Evolutionary conservation across 2,329 filamentous ascomycete genomes (phyloP).

Genomic region (Aspergillus hiratsukae): DNA sequence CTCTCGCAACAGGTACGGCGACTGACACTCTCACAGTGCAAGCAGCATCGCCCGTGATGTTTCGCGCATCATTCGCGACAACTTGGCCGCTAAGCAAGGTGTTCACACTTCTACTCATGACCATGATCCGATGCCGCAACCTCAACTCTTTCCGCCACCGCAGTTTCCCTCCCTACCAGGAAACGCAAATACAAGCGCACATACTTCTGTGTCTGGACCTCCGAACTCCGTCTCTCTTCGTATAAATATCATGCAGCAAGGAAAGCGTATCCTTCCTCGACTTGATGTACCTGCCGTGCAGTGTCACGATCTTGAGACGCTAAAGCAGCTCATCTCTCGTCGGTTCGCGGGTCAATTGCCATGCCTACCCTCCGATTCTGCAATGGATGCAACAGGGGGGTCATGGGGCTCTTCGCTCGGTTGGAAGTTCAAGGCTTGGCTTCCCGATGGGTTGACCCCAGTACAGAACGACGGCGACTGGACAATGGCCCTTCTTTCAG

Average conservation of each 20-base stretch:
- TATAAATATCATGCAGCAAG: conserved; percentile 35
- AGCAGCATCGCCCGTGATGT: conserved; percentile 40
- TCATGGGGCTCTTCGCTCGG: conserved; percentile 14
- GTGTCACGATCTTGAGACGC: conserved; percentile 29
- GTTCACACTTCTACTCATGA: conserved; percentile 7
- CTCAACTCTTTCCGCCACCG: conserved; percentile 16
- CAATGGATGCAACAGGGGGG: conserved; percentile 14
- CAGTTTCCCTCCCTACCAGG: conserved; percentile 15
- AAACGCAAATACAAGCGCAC: conserved; percentile 5
- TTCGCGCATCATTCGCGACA: conserved; percentile 39
- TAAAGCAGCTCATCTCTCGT: conserved; percentile 29
- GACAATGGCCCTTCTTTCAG: conserved; percentile 41
- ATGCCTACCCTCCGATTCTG: conserved; percentile 17
- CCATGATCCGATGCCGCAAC: conserved; percentile 9
- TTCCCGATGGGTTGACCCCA: conserved; percentile 38
- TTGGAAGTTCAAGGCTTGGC: conserved; percentile 38
- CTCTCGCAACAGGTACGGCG: background rate
- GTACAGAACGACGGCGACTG: conserved; percentile 41
- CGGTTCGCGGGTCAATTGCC: conserved; percentile 30
- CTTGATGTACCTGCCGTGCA: conserved; percentile 34
- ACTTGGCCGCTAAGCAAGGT: conserved; percentile 23
- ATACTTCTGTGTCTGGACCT: background rate
- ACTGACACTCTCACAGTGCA: conserved; percentile 31
- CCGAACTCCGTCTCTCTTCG: conserved; percentile 28
- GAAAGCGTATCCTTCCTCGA: conserved; percentile 37